phyloP scores from a whole-genome alignment of 2,329 filamentous ascomycete species.

The Aphanocladium album region DNA sequence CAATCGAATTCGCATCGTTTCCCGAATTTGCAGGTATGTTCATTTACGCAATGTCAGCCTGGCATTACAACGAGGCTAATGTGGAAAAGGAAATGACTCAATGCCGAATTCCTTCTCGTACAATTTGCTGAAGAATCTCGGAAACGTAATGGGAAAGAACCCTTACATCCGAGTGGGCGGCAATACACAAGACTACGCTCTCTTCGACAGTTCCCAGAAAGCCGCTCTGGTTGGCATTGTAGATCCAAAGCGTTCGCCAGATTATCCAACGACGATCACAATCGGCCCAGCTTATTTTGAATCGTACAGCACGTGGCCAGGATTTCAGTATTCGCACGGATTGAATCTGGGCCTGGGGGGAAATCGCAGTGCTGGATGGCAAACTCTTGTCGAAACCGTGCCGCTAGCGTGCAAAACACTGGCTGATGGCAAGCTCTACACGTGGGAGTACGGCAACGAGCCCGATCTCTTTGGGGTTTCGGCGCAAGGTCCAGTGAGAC shows the following conservation, averaged over 20 bases:
- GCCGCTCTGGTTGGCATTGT: conserved; percentile 48
- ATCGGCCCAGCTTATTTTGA: conserved; percentile 59
- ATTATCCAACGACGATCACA: conserved; percentile 56
- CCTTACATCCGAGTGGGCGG: conserved; percentile 59
- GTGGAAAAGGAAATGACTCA: conserved; percentile 41
- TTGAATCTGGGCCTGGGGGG: conserved; percentile 53
- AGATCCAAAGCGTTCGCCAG: conserved; percentile 42
- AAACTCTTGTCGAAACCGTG: conserved; percentile 49
- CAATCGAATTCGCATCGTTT: conserved; percentile 47
- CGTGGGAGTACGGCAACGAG: conserved; percentile 53
- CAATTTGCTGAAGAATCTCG: conserved; percentile 54
- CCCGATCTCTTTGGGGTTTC: conserved; percentile 51
- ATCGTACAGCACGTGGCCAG: conserved; percentile 53
- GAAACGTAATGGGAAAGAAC: conserved; percentile 47
- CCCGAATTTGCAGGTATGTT: conserved; percentile 44
- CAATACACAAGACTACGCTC: conserved; percentile 61
- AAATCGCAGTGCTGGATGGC: conserved; percentile 46
- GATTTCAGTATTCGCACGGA: conserved; percentile 53
- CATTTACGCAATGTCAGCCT: not conserved
- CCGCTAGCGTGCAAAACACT: conserved; percentile 54
- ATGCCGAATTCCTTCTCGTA: conserved; percentile 56
- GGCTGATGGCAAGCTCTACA: conserved; percentile 42
- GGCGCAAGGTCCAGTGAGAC: conserved; percentile 46
- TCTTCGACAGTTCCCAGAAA: conserved; percentile 50
- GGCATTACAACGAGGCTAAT: not conserved